Evolutionary conservation across 176 grass and related monocot genomes (phyloP), one percentile per base, ranked within the genome.

Genomic region (Otatea glauca): DNA sequence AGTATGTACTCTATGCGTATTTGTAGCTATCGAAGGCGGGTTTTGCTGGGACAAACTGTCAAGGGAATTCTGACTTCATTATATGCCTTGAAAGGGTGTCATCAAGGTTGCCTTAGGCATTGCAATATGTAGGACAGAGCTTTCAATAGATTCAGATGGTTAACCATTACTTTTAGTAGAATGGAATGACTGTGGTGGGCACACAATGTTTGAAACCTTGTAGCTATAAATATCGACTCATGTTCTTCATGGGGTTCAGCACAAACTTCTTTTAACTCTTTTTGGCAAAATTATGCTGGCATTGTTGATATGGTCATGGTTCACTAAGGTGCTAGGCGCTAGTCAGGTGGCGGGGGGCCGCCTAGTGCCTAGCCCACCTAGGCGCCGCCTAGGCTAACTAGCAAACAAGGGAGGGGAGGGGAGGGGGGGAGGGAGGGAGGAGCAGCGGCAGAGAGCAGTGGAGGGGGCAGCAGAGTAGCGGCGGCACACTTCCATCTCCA

Each of bases 171-270:
- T 68, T 18, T 54, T 80, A 68, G 15, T 45, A 84, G 20, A 71
- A 38, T 25, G 21, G 35, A 20, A 37, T 44, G 23, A 65, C 38
- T 43, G 3, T 39, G 18, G 17, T 70, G 55, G 6, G 59, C 69
- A 77, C 51, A 60, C 53, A 88, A 7, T 71, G 53, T 18, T 64
- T 2, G 50, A 69, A 75, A 60, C 63, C 10, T 70, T 76, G 14
- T 71, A 85, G 9, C 7, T 81, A 12, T 77, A n/a, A 81, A 75
- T 54, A 65, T 64, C 55, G n/a, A 15, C 13, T 2, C 32, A 15
- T 6, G 24, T 71, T 44, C 9, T 65, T 23, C 68, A 17, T 16
- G 42, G 21, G 37, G 10, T 83, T 63, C 34, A 16, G 29, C 56
- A 74, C 7, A 37, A 32, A 35, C 9, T 18, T 51, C 13, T 83